A percentile compares a stretch with the other conserved stretches of the same genome.
phyloP scores from a whole-genome alignment of 2,329 filamentous ascomycete species.

The Rosellinia necatrix region DNA sequence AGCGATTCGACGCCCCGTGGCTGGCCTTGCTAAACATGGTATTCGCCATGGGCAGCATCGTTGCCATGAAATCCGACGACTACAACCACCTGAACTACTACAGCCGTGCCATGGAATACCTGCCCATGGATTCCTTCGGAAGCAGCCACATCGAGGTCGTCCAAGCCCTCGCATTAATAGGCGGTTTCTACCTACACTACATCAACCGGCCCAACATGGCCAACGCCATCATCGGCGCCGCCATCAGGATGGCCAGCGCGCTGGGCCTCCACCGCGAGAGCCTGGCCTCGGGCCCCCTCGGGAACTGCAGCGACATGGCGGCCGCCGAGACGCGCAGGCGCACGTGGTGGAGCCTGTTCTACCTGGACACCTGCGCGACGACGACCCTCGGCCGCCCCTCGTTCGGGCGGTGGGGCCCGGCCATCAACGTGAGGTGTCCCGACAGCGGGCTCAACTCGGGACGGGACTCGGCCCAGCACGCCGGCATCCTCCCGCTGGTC shows the following conservation, averaged over 20 bases:
- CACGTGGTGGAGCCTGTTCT: constrained; percentile 78
- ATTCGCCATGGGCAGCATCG: constrained; percentile 75
- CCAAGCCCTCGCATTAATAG: constrained; percentile 72
- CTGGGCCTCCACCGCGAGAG: constrained; percentile 72
- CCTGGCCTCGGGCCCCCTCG: constrained; percentile 44
- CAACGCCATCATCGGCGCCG: constrained; percentile 72
- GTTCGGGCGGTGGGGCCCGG: constrained; percentile 68
- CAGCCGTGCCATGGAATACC: constrained; percentile 67
- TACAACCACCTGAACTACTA: constrained; percentile 73
- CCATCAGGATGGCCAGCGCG: constrained; percentile 74
- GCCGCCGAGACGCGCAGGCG: constrained; percentile 65
- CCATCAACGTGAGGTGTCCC: constrained; percentile 69
- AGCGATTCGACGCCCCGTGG: constrained; percentile 71
- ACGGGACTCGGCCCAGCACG: constrained; percentile 60
- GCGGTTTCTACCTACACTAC: constrained; percentile 79
- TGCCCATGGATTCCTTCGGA: constrained; percentile 69
- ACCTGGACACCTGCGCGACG: constrained; percentile 74
- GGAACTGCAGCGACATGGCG: constrained; percentile 50
- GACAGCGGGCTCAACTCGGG: constrained; percentile 55
- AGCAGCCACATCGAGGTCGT: constrained; percentile 75
- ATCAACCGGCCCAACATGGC: constrained; percentile 78
- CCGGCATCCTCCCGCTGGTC: constrained; percentile 71
- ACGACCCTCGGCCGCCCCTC: constrained; percentile 73
- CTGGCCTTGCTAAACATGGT: constrained; percentile 76
- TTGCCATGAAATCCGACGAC: constrained; percentile 66